Percentiles rank a stretch among this genome's conserved stretches.
These are phyloP conservation scores for Lathyrus tuberosus DNA, from an alignment of 306 rosid genomes.

Conservation along the genomic window DNA sequence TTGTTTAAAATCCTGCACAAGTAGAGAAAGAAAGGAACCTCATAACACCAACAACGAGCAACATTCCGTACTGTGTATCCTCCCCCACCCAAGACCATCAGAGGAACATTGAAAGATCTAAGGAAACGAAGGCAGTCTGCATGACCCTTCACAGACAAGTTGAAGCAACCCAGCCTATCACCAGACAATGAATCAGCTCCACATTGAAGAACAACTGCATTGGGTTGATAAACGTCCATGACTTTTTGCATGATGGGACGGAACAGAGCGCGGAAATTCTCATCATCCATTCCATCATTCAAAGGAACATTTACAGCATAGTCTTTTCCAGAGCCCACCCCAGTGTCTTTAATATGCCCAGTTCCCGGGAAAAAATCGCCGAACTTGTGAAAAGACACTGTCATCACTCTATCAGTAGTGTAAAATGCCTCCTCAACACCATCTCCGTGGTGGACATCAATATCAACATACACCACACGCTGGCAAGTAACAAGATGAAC, in stretches of 20 bases:
- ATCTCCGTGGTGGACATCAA: constrained; percentile 92
- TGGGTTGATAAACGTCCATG: constrained; percentile 83
- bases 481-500: constrained; percentile 43
- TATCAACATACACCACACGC: constrained; percentile 88
- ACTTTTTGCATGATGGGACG: constrained; percentile 76
- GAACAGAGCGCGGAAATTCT: constrained; percentile 70
- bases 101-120: constrained; percentile 81
- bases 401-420: constrained; percentile 92
- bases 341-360: constrained; percentile 77
- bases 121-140: constrained; percentile 88
- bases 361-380: constrained; percentile 96
- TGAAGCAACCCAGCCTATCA: constrained; percentile 90
- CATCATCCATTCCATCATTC: constrained; percentile 88
- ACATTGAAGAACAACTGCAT: constrained; percentile 91
- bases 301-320: constrained; percentile 83
- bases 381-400: constrained; percentile 86
- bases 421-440: constrained; percentile 96
- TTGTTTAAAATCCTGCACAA: constrained; percentile 16
- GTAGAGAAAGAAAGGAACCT: constrained; percentile 53
- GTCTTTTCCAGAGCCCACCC: constrained; percentile 68
- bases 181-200: constrained; percentile 91
- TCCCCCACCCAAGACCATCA: constrained; percentile 94
- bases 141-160: constrained; percentile 88
- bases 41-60: constrained; percentile 96
- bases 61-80: constrained; percentile 87